Evolutionary conservation across 306 rosid species (phyloP).

Genomic region (Purshia tridentata): DNA sequence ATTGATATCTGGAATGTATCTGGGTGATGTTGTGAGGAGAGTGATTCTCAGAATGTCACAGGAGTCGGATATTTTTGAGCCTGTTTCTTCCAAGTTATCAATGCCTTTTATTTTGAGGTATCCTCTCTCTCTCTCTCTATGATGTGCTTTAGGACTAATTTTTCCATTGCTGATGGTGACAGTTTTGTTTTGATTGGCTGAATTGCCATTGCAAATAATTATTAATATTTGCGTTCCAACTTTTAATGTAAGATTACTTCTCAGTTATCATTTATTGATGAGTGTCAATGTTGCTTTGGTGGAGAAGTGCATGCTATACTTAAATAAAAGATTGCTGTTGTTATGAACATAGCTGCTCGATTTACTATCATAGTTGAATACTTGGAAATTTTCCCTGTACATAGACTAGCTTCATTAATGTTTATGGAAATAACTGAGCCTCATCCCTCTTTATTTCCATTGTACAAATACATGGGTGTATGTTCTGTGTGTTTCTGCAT

Average conservation of each 20-base stretch:
- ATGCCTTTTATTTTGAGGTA: conserved; percentile 70
- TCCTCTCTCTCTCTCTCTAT: background rate
- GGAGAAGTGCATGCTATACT: background rate
- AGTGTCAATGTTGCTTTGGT: background rate
- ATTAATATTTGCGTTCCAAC: background rate
- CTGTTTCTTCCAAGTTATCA: conserved; percentile 56
- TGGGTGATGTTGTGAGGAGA: conserved; percentile 91
- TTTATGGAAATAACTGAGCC: no score
- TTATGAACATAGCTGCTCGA: no score
- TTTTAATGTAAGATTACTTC: background rate
- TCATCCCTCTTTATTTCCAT: no score
- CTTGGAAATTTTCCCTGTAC: no score
- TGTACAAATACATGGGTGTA: no score
- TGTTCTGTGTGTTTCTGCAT: no score
- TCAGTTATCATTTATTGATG: background rate
- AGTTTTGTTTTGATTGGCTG: background rate
- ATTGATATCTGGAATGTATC: conserved; percentile 96
- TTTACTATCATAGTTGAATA: no score
- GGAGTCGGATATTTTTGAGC: conserved; percentile 71
- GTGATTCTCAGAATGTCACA: conserved; percentile 71
- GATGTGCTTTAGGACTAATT: background rate
- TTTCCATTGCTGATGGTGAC: conserved; percentile 1
- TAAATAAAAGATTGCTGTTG: no score
- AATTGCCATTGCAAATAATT: background rate
- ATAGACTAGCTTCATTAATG: no score